Evolutionary conservation across 345 rosid species (phyloP).

Genomic region (Tarenaya hassleriana): DNA sequence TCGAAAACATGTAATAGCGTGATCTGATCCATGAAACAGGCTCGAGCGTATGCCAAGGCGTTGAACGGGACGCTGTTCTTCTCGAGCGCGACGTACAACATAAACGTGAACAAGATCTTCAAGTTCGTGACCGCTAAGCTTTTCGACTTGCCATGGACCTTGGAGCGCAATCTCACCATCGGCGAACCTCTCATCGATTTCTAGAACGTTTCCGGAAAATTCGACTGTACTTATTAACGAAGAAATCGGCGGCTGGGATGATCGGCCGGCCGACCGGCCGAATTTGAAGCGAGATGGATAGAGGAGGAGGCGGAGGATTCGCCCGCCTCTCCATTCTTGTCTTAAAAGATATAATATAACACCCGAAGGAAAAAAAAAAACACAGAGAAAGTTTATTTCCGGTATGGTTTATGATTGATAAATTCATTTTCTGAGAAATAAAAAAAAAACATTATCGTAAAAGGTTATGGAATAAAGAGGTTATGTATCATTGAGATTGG

Average conservation of each 20-base stretch:
- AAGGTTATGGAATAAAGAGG: too few species aligned
- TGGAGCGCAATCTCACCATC: constrained; percentile 72
- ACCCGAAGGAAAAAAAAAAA: too few species aligned
- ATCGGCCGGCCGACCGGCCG: constrained; percentile 14
- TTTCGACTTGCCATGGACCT: constrained; percentile 78
- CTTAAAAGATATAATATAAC: too few species aligned
- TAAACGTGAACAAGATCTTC: constrained; percentile 89
- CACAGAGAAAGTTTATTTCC: too few species aligned
- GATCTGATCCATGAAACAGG: constrained; percentile 32
- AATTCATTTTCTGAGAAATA: too few species aligned
- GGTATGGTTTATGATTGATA: too few species aligned
- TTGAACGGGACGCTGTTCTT: constrained; percentile 83
- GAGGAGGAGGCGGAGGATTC: constrained; percentile 28
- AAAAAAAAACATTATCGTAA: too few species aligned
- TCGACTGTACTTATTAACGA: constrained; percentile 7
- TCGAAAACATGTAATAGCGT: too few species aligned
- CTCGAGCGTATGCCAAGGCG: constrained; percentile 82
- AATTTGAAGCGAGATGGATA: constrained; percentile 22
- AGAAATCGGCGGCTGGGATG: neutral
- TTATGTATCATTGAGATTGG: too few species aligned
- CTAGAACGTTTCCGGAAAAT: constrained; percentile 22
- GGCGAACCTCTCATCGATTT: constrained; percentile 93
- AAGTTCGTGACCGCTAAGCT: constrained; percentile 92
- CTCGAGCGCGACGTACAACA: constrained; percentile 85
- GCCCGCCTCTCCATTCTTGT: too few species aligned